Base-by-base conservation (phyloP, 169 alveolate genomes). In the Cryptosporidium canis region DNA sequence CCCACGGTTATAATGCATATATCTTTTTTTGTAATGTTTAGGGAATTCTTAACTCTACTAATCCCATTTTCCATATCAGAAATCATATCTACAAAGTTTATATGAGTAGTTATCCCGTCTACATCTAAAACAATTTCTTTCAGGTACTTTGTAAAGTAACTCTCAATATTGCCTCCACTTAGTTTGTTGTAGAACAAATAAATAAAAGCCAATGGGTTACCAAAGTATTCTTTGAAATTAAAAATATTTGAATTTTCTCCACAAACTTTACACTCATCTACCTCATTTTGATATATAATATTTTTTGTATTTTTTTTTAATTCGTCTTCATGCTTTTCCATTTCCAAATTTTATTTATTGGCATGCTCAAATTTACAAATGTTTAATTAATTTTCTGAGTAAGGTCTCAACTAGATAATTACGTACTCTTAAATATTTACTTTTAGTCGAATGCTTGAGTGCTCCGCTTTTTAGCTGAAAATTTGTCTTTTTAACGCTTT, bases 121-220 rank as follows among this genome's bases (percentile, higher is more conserved):
- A 77, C 72, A 29, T 77, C 87, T 35, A 77, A 18, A 35, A 43
- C 64, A n/a, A 77, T 77, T 41, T 77, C 87, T 29, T 56, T 55
- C 14, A 77, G 55, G n/a, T 56, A 31, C 11, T 41, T 58, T n/a
- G 72, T 43, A 35, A 77, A 77, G 51, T 58, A 77, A 3, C 48
- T 55, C 12, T 77, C 72, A 29, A 77, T 77, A 39, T 77, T 77
- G 8, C 87, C 87, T 56, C 87, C 87, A 55, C 87, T 77, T 43
- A 58, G 21, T 35, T 77, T 77, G 35, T 77, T 77, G 39, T 77
- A 77, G 33, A 77, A 77, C 3, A 77, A 39, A 61, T 41, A 77
- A 33, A 77, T 77, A 58, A 77, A 77, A 9, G 85, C 85, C 2
- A 58, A 29, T 7, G 87, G 87, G 27, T 77, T 48, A 9, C 87